Base-by-base conservation (phyloP, 2,329 filamentous ascomycete genomes). In the Sporothrix humicola region DNA sequence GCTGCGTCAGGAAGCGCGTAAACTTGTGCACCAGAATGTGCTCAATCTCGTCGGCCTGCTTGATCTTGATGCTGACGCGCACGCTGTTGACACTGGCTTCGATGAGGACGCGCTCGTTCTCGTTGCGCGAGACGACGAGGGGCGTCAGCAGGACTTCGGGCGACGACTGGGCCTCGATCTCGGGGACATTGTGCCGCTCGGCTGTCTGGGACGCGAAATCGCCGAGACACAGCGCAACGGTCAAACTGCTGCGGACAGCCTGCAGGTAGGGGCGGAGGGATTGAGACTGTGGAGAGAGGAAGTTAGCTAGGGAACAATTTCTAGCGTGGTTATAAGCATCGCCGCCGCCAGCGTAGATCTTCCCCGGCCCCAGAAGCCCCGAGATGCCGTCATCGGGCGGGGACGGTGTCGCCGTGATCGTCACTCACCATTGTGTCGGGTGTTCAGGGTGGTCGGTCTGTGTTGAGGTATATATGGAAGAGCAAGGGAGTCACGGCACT, bases 11-110 rank as follows among this genome's bases (percentile, higher is more conserved):
- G 87, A 99, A 99, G 73, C 96, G 89, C 56, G 95, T 97, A 80
- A 99, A 98, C 84, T 99, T 99, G 86, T 98, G 96, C 77, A 99
- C 96, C 75, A 99, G 86, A 77, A 99, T 98, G 82, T 97, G 90
- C 84, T 99, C 96, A 79, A 98, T 99, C 85, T 99, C 96, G 83
- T 99, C 96, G 76, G 96, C 96, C 87, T 99, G 96, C 86, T 99
- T 99, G 84, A 99, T 98, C 87, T 95, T 94, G 85, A 99, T 97
- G 88, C 94, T 97, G 80, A 99, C 93, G 78, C 96, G 92, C 78
- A 99, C 93, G 78, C 93, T 97, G 88, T 99, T 99, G 85, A 98
- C 92, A 82, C 93, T 96, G 72, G 96, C 95, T 85, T 98, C 95
- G 81, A 98, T 97, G 75, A 97, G 87, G 77, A 99, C 95, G 79